Conservation (phyloP, 2,329 filamentous ascomycete species). For the Aureobasidium musti region DNA sequence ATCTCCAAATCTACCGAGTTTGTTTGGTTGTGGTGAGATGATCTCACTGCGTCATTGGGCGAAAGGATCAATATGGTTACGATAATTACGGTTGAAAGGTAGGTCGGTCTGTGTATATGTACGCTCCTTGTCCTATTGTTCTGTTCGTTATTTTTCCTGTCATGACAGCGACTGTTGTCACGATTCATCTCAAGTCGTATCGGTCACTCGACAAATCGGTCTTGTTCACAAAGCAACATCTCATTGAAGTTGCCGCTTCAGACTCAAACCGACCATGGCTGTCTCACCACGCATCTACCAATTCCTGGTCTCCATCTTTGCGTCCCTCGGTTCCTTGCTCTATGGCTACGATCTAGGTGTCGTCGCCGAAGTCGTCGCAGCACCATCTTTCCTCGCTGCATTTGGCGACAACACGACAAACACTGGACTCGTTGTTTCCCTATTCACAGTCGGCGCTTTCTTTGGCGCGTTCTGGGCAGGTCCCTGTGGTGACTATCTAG, state of each 20-base stretch:
- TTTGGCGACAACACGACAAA: conserved; percentile 32
- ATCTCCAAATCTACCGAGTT: neutral
- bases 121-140: neutral
- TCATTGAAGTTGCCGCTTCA: neutral
- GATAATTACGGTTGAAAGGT: neutral
- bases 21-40: neutral
- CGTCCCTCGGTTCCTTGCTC: conserved; percentile 36
- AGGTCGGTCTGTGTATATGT: neutral
- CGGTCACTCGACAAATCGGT: neutral
- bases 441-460: conserved; percentile 36
- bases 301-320: conserved; percentile 46
- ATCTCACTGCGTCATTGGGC: conserved; percentile 1
- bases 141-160: neutral
- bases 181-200: neutral
- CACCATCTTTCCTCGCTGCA: conserved; percentile 32
- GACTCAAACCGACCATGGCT: neutral
- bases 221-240: neutral
- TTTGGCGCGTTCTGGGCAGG: conserved; percentile 50
- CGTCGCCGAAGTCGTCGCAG: conserved; percentile 36
- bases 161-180: neutral
- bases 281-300: conserved; percentile 35
- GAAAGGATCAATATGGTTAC: neutral
- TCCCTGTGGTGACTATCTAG: conserved; percentile 66
- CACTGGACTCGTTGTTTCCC: conserved; percentile 34
- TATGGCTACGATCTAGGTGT: conserved; percentile 41